Base-by-base conservation (phyloP, 176 grass and related monocot genomes). In the Zoysia pacifica region DNA sequence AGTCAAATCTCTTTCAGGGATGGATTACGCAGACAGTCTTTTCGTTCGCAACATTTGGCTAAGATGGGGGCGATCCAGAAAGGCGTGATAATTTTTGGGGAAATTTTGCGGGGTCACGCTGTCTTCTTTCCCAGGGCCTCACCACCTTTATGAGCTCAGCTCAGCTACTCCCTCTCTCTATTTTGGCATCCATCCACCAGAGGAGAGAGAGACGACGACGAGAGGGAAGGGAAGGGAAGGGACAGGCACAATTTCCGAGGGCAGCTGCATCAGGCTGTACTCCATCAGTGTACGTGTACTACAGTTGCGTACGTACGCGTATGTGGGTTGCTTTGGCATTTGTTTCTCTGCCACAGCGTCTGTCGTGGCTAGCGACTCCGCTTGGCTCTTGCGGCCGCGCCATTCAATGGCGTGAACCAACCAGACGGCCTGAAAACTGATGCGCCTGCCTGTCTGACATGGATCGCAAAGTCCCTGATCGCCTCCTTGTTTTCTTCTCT, bases 241-340 rank as follows among this genome's bases (percentile, higher is more conserved):
- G 62, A 69, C 63, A 71, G 67, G 88, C 86, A 81, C 91, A 84
- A 91, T 88, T 94, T 79, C 86, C 82, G 79, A 89, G 69, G 70
- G 42, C 68, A 49, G 77, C 76, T 50, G 62, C 65, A 54, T 48
- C 66, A 10, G 45, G 45, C 68, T 6, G 51, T 2, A 28, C 50
- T 61, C 42, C 49, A 64, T 41, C 63, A 79, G 72, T 38, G 84
- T 82, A 55, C 65, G 65, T 80, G 37, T 80, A 28, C 28, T 28
- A 28, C 28, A 78, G 38, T 80, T 64, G 65, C n/a, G 52, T 81
- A 28, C 28, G 28, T 28, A 76, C 62, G 43, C 63, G 15, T 82
- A 65, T 43, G 86, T 28, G 28, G 28, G 28, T 28, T 28, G 28
- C 28, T 28, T 28, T 28, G 28, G 28, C 28, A 28, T 28, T 28